These are phyloP conservation scores for Pseudodiploospora longispora DNA, from an alignment of 2,329 filamentous ascomycete species.

Conservation along the genomic window DNA sequence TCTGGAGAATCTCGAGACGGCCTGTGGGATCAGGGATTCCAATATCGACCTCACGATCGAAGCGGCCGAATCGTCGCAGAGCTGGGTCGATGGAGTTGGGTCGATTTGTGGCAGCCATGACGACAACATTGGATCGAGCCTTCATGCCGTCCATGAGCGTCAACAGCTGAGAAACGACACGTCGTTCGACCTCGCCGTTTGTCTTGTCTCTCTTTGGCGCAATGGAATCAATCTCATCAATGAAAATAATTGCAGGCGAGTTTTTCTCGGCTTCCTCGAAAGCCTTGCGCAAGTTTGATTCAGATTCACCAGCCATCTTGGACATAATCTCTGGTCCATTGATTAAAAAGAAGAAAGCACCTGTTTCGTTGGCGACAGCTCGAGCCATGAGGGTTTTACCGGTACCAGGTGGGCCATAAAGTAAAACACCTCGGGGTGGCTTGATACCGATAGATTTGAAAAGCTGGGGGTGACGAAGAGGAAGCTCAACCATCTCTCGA, in stretches of 20 bases:
- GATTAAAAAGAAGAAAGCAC: constrained; percentile 98
- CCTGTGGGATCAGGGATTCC: constrained; percentile 96
- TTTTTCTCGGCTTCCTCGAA: constrained; percentile 99
- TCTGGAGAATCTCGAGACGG: constrained; percentile 96
- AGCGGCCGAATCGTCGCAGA: constrained; percentile 94
- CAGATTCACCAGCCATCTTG: constrained; percentile 99
- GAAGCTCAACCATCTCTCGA: constrained; percentile 94
- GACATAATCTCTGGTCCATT: constrained; percentile 99
- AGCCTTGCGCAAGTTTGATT: constrained; percentile 96
- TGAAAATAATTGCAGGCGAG: constrained; percentile 98
- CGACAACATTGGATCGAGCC: constrained; percentile 94
- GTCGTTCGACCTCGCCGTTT: constrained; percentile 96
- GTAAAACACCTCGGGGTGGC: constrained; percentile 93
- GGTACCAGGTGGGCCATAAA: constrained; percentile 94
- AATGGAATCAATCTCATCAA: constrained; percentile 98
- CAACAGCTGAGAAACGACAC: constrained; percentile 93
- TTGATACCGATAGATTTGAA: constrained; percentile 99
- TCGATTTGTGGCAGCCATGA: constrained; percentile 98
- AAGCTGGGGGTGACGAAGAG: constrained; percentile 90
- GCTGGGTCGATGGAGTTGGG: constrained; percentile 98
- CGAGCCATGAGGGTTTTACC: constrained; percentile 99
- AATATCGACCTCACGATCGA: constrained; percentile 98
- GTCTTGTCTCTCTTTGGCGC: constrained; percentile 99
- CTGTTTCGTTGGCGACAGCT: constrained; percentile 97
- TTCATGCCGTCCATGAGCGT: constrained; percentile 99